phyloP scores from a whole-genome alignment of 2,329 filamentous ascomycete genomes.

The Orbilia blumenaviensis region DNA sequence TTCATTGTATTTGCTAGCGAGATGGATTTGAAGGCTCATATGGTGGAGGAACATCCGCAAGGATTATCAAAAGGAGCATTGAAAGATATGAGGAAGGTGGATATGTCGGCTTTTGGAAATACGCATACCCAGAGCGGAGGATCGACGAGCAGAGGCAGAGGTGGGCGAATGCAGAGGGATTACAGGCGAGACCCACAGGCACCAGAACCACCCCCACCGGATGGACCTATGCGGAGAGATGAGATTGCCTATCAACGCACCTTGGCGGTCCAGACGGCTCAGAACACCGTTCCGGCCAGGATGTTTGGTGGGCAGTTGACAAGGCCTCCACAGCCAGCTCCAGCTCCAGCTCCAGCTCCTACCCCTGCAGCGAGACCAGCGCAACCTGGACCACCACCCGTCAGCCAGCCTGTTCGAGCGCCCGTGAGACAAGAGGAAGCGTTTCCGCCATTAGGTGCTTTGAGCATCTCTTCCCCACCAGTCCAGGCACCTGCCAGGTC shows the following conservation, averaged over 20 bases:
- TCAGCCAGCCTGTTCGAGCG: constrained; percentile 20
- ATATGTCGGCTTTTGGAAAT: constrained; percentile 86
- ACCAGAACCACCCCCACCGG: constrained; percentile 73
- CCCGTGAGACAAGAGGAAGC: constrained; percentile 29
- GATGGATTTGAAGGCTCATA: constrained; percentile 93
- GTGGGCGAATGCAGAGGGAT: constrained; percentile 63
- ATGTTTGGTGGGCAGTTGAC: constrained; percentile 83
- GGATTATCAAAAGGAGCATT: constrained; percentile 82
- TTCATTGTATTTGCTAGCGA: constrained; percentile 96
- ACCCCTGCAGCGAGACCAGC: constrained; percentile 55
- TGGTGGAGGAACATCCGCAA: constrained; percentile 81
- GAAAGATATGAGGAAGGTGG: constrained; percentile 82
- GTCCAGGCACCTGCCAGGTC: not conserved
- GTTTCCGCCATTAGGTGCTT: constrained; percentile 51
- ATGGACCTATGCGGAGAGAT: constrained; percentile 69
- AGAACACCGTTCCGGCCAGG: constrained; percentile 74
- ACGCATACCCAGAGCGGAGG: constrained; percentile 72
- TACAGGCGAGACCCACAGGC: constrained; percentile 84
- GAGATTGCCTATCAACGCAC: constrained; percentile 92
- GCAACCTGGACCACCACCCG: constrained; percentile 45
- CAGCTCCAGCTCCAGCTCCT: constrained; percentile 58
- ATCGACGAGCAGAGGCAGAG: constrained; percentile 63
- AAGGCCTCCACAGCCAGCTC: constrained; percentile 59
- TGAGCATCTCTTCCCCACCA: constrained; percentile 24
- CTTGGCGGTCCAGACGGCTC: constrained; percentile 87